Conservation (phyloP, 305 asterid species). For the Solanum aculeatissimum region DNA sequence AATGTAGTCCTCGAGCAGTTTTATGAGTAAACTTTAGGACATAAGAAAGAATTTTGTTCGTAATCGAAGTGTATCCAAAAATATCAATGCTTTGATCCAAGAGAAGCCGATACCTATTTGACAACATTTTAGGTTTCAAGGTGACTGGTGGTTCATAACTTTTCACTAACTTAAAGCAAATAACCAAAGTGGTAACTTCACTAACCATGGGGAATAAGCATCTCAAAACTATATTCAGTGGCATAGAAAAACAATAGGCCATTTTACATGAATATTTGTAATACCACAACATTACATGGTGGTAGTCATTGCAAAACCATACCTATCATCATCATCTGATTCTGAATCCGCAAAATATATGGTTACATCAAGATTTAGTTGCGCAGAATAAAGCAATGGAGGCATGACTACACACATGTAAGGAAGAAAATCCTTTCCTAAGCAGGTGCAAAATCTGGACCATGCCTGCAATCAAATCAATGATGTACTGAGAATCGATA, state of each 20-base stretch:
- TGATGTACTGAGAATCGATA: neutral
- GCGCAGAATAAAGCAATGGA: constrained; percentile 85
- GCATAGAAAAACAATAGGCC: neutral
- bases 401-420: constrained; percentile 96
- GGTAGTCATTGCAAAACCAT: neutral
- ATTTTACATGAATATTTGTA: neutral
- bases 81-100: neutral
- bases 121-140: neutral
- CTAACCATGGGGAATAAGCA: neutral
- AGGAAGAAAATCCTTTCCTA: constrained; percentile 93
- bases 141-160: neutral
- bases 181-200: neutral
- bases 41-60: neutral
- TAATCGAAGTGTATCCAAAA: neutral
- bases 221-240: neutral
- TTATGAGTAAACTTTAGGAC: neutral
- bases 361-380: constrained; percentile 53
- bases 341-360: neutral
- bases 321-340: neutral
- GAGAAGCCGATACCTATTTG: neutral
- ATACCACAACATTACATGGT: neutral
- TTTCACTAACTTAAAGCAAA: neutral
- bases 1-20: neutral
- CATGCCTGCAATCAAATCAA: constrained; percentile 53
- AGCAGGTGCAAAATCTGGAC: constrained; percentile 90